A percentile compares a stretch with the other conserved stretches of the same genome.
Evolutionary conservation across 2,329 filamentous ascomycete species (phyloP).

Genomic region (Aspergillus luchuensis): DNA sequence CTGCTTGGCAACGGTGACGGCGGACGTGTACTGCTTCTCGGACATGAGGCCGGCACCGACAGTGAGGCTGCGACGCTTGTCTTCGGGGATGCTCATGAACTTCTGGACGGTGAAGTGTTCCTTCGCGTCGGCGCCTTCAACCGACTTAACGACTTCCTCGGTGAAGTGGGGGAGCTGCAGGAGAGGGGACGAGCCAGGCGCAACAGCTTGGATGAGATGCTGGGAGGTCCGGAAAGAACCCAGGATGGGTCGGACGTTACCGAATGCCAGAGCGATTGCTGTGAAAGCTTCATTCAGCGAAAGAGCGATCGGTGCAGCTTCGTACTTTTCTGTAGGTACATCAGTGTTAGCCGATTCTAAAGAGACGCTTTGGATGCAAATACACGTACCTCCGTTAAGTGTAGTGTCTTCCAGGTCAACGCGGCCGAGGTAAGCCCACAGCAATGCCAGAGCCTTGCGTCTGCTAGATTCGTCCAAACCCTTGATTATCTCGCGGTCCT

Average conservation of each 20-base stretch:
- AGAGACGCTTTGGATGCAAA: not conserved
- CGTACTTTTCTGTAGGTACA: constrained; percentile 68
- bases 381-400: constrained; percentile 64
- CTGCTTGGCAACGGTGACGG: constrained; percentile 76
- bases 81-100: constrained; percentile 82
- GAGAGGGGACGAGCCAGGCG: constrained; percentile 80
- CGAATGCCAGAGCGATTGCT: constrained; percentile 84
- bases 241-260: constrained; percentile 78
- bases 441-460: constrained; percentile 81
- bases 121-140: constrained; percentile 64
- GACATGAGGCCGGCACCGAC: constrained; percentile 71
- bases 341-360: constrained; percentile 18
- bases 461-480: constrained; percentile 77
- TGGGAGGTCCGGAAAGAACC: constrained; percentile 81
- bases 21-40: constrained; percentile 73
- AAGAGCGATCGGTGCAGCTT: constrained; percentile 83
- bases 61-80: constrained; percentile 69
- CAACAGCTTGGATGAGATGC: constrained; percentile 83
- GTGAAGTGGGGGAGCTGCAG: constrained; percentile 90
- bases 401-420: constrained; percentile 77
- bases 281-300: constrained; percentile 83
- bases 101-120: constrained; percentile 77
- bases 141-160: constrained; percentile 53
- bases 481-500: constrained; percentile 76
- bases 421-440: constrained; percentile 94